Base-by-base conservation (phyloP, 495 filamentous ascomycete genomes). In the Gamarada debralockiae region DNA sequence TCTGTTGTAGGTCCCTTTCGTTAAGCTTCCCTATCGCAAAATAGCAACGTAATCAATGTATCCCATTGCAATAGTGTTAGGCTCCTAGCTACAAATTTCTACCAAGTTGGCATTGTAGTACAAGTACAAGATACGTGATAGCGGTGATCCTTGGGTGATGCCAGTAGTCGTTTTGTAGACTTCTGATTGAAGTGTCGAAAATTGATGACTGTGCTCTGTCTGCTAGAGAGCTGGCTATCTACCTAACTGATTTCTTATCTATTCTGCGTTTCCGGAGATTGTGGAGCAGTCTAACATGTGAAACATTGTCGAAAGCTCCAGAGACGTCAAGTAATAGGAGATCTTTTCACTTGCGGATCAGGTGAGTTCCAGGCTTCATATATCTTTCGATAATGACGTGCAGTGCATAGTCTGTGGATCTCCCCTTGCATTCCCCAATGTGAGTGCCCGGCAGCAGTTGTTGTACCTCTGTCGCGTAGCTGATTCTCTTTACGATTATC, bases 61-160 rank as follows among this genome's bases (percentile, higher is more conserved):
- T 20, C 58, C 62, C 14, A 65, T 50, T 12, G 47, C 48, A 23
- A 53, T 51, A 40, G 40, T 39, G 33, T 63, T 39, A n/a, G n/a
- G n/a, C 31, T 53, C 39, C n/a, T 22, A 21, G 15, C 49, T 41
- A 23, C 21, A 31, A 8, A 29, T 38, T 44, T 62, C 24, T 9
- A 67, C 51, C 13, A 66, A 56, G 47, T 67, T 56, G 14, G 61
- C 59, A 38, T 67, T 67, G 44, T 61, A 67, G 55, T 66, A 66
- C 10, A 67, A 53, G 50, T 62, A 66, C 7, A 67, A 53, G 37
- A 64, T 67, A 17, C 52, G 58, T 14, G 55, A 58, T 25, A 67
- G 57, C 27, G 52, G 61, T n/a, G 57, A 67, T 27, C 61, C 58
- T 55, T 66, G 56, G 8, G 61, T 61, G 20, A 65, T 59, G 12